Base-by-base conservation (phyloP, 768 basidiomycete genomes). In the Boletus coccyginus region DNA sequence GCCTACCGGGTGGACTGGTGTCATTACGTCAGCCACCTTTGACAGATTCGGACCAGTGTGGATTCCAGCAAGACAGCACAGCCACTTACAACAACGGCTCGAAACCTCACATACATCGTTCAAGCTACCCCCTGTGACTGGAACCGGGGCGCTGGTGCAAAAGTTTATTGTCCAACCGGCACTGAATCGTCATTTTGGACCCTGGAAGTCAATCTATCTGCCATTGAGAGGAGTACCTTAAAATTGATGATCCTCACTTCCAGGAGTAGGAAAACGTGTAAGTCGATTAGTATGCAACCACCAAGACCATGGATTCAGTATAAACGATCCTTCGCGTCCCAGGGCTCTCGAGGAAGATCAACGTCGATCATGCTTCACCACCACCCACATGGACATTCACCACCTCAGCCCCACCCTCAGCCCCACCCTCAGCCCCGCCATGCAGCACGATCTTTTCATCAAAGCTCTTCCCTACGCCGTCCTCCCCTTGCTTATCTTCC, bases 381-480 rank as follows among this genome's bases (percentile, higher is more conserved):
- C 47, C 46, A 13, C 41, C 46, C 33, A 67, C 57, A 43, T 56
- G 64, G 16, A 69, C 61, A n/a, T 59, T 39, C 51, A 62, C 53
- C 56, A 61, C 64, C 31, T 53, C 47, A 16, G 49, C 21, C 0
- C 35, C 55, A 16, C 38, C 64, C 31, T 53, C 47, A 16, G 49
- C 21, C 0, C 35, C 55, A 16, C 38, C 54, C 44, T 55, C 64
- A 11, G 40, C 47, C 17, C 52, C 52, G 31, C 52, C 50, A 35
- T 56, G 57, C 43, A 77, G 49, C 11, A 62, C 73, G 52, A 74
- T 62, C 60, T 84, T 83, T 65, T 84, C 83, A 56, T 80, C 73
- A 52, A 77, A 66, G 45, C 62, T 64, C 44, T 35, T 61, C 27
- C 64, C 66, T 11, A 59, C 57, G 17, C 46, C 52, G 7, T 47